Evolutionary conservation across 768 basidiomycete species (phyloP), one percentile per base, ranked within the genome.

Genomic region (Panus rudis): DNA sequence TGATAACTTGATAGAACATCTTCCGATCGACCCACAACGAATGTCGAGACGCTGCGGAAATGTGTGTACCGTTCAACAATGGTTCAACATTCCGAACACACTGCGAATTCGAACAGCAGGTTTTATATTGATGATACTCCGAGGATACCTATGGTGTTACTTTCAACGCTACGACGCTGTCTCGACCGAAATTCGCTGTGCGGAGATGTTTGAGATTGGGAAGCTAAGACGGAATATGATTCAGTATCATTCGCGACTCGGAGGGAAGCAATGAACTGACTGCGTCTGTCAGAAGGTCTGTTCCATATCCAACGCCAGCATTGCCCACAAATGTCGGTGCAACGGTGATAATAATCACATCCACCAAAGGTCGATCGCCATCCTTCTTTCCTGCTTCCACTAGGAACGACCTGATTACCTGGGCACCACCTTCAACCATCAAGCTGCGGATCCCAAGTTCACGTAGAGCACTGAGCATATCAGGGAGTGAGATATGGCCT

Each of bases 361-460:
- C 87, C 4, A 94, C 70, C 47, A 22, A 58, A 46, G 25, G 35
- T 6, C 7, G 13, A 38, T 38, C 25, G 48, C 10, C 10, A 17
- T 35, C 39, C 42, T 46, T 6, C 48, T 50, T 7, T 20, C 3
- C 16, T 12, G 34, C 23, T 8, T 33, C 39, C 30, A 35, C 61
- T 11, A 92, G 63, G 64, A 91, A 88, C 1, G 86, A 79, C 5
- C 72, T 68, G 44, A 99, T 91, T 49, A 99, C 71, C 7, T 66
- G 64, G 7, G 90, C 85, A 13, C 96, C 96, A 41, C 96, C 96
- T 66, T 99, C 96, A 5, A 97, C 87, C 94, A 99, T 99, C 42
- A 97, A 66, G 10, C 81, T 83, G 10, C 63, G 63, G 48, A 94
- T 69, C 3, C 76, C 79, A n/a, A 71, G 64, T 10, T 63, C 60